phyloP scores from a whole-genome alignment of 208 protist species.

The Vickermania spadyakhi region DNA sequence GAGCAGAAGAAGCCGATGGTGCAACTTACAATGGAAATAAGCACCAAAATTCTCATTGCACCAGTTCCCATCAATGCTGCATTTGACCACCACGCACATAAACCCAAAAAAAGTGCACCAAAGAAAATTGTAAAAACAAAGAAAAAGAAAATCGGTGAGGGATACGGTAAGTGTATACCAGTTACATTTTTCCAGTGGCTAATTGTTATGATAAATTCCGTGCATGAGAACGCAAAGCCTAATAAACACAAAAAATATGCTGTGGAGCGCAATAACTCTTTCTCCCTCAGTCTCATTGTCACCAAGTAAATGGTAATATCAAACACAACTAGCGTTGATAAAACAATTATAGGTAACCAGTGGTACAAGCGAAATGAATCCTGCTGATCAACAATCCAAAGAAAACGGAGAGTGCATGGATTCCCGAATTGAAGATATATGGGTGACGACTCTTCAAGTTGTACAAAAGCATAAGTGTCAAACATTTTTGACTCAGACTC shows the following conservation, averaged over 20 bases:
- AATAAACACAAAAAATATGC: background rate
- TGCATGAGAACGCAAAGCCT: background rate
- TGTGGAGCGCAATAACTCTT: too few relatives aligned
- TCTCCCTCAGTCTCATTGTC: background rate
- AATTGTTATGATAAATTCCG: background rate
- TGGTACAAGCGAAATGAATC: background rate
- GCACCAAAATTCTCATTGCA: background rate
- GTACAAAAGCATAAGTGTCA: background rate
- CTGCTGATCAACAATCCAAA: background rate
- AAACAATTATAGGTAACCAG: background rate
- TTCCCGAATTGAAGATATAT: background rate
- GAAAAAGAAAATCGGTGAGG: background rate
- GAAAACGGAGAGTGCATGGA: background rate
- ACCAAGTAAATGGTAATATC: background rate
- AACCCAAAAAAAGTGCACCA: background rate
- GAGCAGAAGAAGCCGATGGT: background rate
- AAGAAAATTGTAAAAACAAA: background rate
- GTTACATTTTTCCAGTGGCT: background rate
- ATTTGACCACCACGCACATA: background rate
- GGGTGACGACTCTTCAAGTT: background rate
- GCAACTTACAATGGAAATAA: background rate
- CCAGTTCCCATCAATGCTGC: background rate
- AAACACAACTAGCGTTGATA: background rate
- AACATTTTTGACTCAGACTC: background rate
- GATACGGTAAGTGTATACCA: background rate